A percentile compares a stretch with the other conserved stretches of the same genome.
Conservation (phyloP, 345 rosid species). For the Gossypium arboreum region DNA sequence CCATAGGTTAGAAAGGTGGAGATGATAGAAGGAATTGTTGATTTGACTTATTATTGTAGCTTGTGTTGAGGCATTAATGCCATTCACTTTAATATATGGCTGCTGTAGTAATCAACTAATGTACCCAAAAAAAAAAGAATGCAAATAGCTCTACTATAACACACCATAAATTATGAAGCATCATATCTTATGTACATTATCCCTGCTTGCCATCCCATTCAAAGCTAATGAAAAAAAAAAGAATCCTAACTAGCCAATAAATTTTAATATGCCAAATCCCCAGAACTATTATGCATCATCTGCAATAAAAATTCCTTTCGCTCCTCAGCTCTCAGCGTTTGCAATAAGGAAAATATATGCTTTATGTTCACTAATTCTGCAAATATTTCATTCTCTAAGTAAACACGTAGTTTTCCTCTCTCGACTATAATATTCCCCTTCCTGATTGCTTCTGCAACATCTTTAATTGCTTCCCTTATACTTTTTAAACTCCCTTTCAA, state of each 20-base stretch:
- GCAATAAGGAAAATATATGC: conserved; percentile 21
- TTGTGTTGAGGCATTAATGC: no score
- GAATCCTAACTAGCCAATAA: not conserved
- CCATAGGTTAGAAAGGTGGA: no score
- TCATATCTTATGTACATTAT: no score
- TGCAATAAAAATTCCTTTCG: conserved; percentile 22
- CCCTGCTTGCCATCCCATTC: no score
- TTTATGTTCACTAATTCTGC: conserved; percentile 23
- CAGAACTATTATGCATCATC: conserved; percentile 18
- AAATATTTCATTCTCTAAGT: conserved; percentile 24
- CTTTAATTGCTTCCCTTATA: conserved; percentile 21
- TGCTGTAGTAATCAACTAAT: no score
- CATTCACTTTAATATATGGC: no score
- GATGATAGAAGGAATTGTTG: no score
- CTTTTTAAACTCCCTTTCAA: conserved; percentile 19
- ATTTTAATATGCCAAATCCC: not conserved
- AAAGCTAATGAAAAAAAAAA: not conserved
- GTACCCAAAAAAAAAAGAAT: no score
- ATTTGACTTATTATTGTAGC: no score
- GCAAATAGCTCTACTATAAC: no score
- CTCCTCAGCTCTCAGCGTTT: conserved; percentile 21
- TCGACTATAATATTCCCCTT: conserved; percentile 21
- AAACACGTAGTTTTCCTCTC: conserved; percentile 21
- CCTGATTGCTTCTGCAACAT: conserved; percentile 25
- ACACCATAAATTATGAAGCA: no score